phyloP scores from a whole-genome alignment of 2,329 filamentous ascomycete genomes.

The Thelonectria discophora region DNA sequence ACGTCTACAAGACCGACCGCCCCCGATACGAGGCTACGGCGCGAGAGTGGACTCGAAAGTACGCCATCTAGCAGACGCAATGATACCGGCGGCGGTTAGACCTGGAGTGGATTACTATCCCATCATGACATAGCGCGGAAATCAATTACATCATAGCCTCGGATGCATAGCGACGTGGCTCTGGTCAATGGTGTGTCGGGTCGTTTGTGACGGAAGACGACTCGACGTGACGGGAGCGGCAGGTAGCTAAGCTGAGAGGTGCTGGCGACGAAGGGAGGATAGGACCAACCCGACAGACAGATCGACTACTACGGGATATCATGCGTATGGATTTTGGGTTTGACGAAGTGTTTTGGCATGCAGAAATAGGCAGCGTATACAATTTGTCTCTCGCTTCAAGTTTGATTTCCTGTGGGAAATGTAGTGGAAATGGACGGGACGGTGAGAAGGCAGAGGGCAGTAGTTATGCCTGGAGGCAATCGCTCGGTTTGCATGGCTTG shows the following conservation, averaged over 20 bases:
- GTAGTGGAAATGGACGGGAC: background rate
- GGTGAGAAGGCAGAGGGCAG: too few relatives aligned
- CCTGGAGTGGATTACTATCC: conserved; percentile 41
- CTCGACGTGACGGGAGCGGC: conserved; percentile 36
- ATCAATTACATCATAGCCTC: conserved; percentile 40
- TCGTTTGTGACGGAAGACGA: conserved; percentile 31
- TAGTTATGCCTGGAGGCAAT: too few relatives aligned
- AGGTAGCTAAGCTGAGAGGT: conserved; percentile 40
- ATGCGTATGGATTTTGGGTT: conserved; percentile 51
- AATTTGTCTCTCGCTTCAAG: conserved; percentile 43
- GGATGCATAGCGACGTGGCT: conserved; percentile 37
- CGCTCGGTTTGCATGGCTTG: too few relatives aligned
- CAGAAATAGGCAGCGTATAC: conserved; percentile 45
- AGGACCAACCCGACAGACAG: conserved; percentile 49
- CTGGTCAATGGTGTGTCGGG: conserved; percentile 29
- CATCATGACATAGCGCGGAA: conserved; percentile 41
- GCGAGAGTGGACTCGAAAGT: conserved; percentile 98
- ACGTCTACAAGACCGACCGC: conserved; percentile 99
- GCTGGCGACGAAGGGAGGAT: conserved; percentile 39
- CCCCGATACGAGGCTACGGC: conserved; percentile 95
- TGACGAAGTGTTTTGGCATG: conserved; percentile 45
- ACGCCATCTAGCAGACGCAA: conserved; percentile 76
- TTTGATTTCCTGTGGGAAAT: too few relatives aligned
- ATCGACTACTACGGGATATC: conserved; percentile 50
- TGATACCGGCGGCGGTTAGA: conserved; percentile 36